phyloP scores from a whole-genome alignment of 2,329 filamentous ascomycete genomes.

The Allantophomopsis cytisporea region DNA sequence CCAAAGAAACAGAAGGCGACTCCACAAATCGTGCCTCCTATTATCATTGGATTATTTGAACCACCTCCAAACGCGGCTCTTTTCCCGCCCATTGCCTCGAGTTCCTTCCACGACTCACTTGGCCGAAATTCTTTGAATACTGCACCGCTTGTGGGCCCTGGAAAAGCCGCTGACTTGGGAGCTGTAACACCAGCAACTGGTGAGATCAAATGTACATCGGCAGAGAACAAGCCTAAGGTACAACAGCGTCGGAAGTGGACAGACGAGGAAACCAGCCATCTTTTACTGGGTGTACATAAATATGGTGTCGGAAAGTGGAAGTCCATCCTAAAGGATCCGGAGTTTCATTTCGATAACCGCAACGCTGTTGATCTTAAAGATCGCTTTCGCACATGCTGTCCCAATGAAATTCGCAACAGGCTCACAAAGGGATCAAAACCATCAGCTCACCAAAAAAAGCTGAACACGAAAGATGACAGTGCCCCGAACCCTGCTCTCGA shows the following conservation, averaged over 20 bases:
- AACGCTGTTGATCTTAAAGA: slow-evolving; percentile 52
- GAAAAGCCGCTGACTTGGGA: neutral
- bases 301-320: slow-evolving; percentile 55
- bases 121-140: slow-evolving; percentile 21
- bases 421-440: neutral
- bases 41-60: slow-evolving; percentile 50
- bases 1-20: slow-evolving; percentile 48
- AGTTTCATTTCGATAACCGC: slow-evolving; percentile 46
- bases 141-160: slow-evolving; percentile 4
- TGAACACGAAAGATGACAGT: slow-evolving; percentile 34
- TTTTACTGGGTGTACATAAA: slow-evolving; percentile 45
- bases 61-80: slow-evolving; percentile 42
- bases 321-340: slow-evolving; percentile 44
- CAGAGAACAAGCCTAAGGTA: slow-evolving; percentile 13
- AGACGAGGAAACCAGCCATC: slow-evolving; percentile 48
- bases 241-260: slow-evolving; percentile 51
- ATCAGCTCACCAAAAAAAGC: slow-evolving; percentile 18
- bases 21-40: slow-evolving; percentile 44
- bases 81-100: slow-evolving; percentile 49
- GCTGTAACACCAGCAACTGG: neutral
- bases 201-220: neutral
- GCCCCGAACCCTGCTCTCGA: slow-evolving; percentile 17
- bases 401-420: slow-evolving; percentile 39
- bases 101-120: slow-evolving; percentile 36
- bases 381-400: slow-evolving; percentile 52